Conservation (phyloP, 2,329 filamentous ascomycete genomes). For the Penicillium occitanis region DNA sequence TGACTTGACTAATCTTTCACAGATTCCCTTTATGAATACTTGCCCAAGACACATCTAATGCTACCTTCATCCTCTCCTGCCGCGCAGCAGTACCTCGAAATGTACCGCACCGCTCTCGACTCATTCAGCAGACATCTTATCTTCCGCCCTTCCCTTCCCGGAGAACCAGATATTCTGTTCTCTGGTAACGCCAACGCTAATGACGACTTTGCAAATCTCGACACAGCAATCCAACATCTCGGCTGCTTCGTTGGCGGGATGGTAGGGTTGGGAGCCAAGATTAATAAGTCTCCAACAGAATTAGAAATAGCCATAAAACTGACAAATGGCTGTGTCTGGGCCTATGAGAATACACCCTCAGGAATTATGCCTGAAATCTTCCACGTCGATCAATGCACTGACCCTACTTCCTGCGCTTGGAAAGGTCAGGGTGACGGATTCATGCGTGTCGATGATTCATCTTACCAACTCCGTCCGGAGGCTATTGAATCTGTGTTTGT, state of each 20-base stretch:
- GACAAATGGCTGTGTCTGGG: conserved; percentile 58
- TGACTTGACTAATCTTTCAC: conserved; percentile 2
- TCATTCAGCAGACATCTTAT: conserved; percentile 10
- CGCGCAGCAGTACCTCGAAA: conserved; percentile 26
- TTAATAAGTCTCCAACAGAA: conserved; percentile 53
- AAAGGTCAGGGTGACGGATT: conserved; percentile 26
- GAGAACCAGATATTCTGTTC: conserved; percentile 49
- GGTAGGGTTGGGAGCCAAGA: conserved; percentile 53
- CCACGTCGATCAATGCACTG: conserved; percentile 44
- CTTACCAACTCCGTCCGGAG: conserved; percentile 61
- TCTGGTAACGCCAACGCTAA: conserved; percentile 33
- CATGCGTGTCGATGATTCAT: conserved; percentile 6
- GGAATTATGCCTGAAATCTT: conserved; percentile 58
- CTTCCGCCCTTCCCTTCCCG: conserved; percentile 33
- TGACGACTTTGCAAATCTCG: conserved; percentile 20
- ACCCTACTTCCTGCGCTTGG: conserved; percentile 42
- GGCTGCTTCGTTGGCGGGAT: conserved; percentile 59
- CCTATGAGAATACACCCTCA: conserved; percentile 49
- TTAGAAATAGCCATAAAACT: conserved; percentile 51
- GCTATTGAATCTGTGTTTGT: conserved; percentile 87
- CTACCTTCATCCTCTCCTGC: conserved; percentile 17
- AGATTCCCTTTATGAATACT: conserved; percentile 58
- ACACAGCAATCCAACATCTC: conserved; percentile 50
- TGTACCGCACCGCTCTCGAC: conserved; percentile 54
- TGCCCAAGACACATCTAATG: conserved; percentile 55